A percentile compares a stretch with the other conserved stretches of the same genome.
Evolutionary conservation across 306 rosid species (phyloP).

Genomic region (Pterocarpus santalinus): DNA sequence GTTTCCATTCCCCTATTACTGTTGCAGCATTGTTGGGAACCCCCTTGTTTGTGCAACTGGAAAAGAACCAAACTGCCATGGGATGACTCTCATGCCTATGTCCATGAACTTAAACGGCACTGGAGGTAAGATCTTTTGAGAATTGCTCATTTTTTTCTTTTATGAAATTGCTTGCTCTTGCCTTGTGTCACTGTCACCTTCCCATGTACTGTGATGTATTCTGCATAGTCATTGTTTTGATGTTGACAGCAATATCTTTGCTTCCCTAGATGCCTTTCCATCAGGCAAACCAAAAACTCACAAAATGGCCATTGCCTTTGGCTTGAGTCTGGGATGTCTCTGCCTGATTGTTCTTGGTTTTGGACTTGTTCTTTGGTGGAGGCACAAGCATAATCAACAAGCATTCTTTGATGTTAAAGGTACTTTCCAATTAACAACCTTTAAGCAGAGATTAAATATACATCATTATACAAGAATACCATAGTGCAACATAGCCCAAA

Average conservation of each 20-base stretch:
- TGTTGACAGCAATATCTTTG: conserved; percentile 56
- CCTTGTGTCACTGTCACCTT: conserved; percentile 8
- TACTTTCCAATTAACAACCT: conserved; percentile 34
- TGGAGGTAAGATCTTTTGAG: conserved; percentile 55
- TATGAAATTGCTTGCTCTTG: background rate
- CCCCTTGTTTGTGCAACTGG: conserved; percentile 86
- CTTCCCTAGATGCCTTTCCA: conserved; percentile 62
- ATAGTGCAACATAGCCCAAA: conserved; percentile 12
- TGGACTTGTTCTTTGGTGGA: conserved; percentile 83
- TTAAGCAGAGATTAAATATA: conserved; percentile 5
- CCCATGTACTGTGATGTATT: conserved; percentile 6
- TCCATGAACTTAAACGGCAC: conserved; percentile 87
- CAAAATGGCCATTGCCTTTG: conserved; percentile 84
- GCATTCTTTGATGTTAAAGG: conserved; percentile 91
- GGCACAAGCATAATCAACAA: conserved; percentile 77
- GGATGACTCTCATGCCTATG: conserved; percentile 84
- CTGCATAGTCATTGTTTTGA: conserved; percentile 24
- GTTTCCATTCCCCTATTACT: background rate
- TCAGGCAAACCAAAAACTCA: conserved; percentile 67
- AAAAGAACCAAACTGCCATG: conserved; percentile 82
- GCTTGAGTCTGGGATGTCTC: conserved; percentile 87
- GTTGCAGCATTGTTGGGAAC: conserved; percentile 88
- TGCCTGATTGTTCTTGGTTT: conserved; percentile 80
- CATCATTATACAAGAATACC: background rate
- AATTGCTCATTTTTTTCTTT: background rate